Conservation (phyloP, 2,329 filamentous ascomycete genomes). For the Dactylellina drechsleri region DNA sequence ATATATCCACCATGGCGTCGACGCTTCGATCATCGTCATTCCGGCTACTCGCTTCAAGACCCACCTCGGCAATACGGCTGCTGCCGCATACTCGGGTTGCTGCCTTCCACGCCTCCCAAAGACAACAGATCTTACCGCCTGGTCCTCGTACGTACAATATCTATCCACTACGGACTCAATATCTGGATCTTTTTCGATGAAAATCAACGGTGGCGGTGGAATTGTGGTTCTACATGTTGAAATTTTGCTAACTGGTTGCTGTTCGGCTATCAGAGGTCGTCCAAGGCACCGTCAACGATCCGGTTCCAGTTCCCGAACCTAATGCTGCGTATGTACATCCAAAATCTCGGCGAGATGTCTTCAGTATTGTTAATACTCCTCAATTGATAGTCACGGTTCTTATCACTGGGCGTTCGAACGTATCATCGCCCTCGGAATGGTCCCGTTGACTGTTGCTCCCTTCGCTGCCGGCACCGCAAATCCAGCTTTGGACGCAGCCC, state of each 20-base stretch:
- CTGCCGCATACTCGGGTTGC: conserved; percentile 68
- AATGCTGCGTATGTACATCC: conserved; percentile 67
- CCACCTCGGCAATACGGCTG: conserved; percentile 54
- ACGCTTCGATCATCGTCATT: conserved; percentile 38
- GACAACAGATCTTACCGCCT: conserved; percentile 80
- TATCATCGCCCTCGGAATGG: conserved; percentile 78
- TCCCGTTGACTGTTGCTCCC: conserved; percentile 87
- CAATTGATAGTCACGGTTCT: conserved; percentile 73
- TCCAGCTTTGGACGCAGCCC: conserved; percentile 84
- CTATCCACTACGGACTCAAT: conserved; percentile 71
- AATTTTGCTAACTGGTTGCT: conserved; percentile 18
- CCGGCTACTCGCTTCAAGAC: conserved; percentile 42
- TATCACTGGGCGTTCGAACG: conserved; percentile 99
- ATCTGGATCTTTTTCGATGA: conserved; percentile 5
- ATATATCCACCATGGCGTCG: conserved; percentile 36
- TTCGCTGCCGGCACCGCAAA: conserved; percentile 93
- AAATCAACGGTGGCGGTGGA: neutral
- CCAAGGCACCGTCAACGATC: conserved; percentile 76
- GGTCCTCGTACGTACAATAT: conserved; percentile 76
- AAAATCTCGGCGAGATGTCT: no score
- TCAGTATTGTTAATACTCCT: neutral
- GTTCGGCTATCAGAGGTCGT: conserved; percentile 34
- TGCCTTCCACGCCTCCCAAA: conserved; percentile 85
- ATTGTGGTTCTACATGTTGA: neutral
- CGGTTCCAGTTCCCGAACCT: conserved; percentile 76